Evolutionary conservation across 306 rosid genomes (phyloP).

Genomic region (Castanopsis chinensis): DNA sequence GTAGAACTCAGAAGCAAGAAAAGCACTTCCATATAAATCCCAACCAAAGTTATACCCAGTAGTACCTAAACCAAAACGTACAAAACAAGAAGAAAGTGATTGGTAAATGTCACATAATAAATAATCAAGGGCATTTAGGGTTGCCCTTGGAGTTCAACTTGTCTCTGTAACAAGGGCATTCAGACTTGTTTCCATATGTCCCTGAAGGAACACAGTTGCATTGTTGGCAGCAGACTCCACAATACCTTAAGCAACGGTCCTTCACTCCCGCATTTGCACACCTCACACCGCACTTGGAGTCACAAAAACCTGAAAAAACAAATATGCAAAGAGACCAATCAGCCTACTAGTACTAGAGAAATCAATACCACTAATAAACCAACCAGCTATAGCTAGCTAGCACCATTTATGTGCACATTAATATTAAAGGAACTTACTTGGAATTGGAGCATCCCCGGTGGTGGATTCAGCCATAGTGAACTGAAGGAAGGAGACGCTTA

Average conservation of each 20-base stretch:
- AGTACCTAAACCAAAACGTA: background rate
- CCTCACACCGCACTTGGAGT: constrained; percentile 26
- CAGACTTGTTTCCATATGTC: constrained; percentile 35
- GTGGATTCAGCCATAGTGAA: constrained; percentile 10
- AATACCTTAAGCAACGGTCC: constrained; percentile 31
- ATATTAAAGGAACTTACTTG: constrained; percentile 4
- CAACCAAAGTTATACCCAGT: background rate
- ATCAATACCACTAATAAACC: background rate
- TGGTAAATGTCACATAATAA: background rate
- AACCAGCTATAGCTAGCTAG: background rate
- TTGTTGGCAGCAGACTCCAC: constrained; percentile 32
- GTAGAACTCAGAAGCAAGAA: background rate
- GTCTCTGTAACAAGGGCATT: constrained; percentile 41
- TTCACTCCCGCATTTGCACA: constrained; percentile 28
- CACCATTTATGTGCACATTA: background rate
- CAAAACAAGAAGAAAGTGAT: background rate
- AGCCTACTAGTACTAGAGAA: background rate
- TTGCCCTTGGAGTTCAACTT: constrained; percentile 36
- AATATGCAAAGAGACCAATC: background rate
- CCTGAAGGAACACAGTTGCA: constrained; percentile 37
- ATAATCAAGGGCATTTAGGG: constrained; percentile 30
- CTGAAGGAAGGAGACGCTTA: constrained; percentile 18
- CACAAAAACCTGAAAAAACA: constrained; percentile 3
- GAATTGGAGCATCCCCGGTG: constrained; percentile 1
- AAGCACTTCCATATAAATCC: background rate